Evolutionary conservation across 352 stramenopile species (phyloP).

Genomic region (Phytopythium kandeliae): DNA sequence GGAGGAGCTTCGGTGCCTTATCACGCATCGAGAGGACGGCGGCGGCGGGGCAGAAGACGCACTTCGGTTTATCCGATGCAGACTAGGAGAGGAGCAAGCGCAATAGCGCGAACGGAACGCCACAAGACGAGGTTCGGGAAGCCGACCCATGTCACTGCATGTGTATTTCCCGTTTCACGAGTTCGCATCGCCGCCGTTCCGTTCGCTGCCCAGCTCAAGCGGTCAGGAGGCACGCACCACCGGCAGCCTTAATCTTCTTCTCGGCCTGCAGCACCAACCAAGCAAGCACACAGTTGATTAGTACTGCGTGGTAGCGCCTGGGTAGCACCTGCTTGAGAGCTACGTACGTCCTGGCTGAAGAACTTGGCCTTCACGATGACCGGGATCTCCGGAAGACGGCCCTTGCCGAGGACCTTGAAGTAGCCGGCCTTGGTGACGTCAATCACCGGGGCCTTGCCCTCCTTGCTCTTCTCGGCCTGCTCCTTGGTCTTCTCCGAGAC

Average conservation of each 20-base stretch:
- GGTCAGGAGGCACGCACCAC: slow-evolving; percentile 97
- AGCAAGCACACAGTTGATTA: slow-evolving; percentile 1
- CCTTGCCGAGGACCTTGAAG: slow-evolving; percentile 99
- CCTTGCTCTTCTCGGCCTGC: slow-evolving; percentile 91
- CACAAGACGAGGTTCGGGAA: slow-evolving; percentile 13
- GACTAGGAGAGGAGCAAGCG: neutral
- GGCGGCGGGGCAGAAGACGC: neutral
- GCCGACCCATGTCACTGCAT: slow-evolving; percentile 30
- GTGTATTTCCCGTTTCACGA: slow-evolving; percentile 74
- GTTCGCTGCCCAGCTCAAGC: slow-evolving; percentile 85
- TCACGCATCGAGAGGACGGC: neutral
- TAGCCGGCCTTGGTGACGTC: slow-evolving; percentile 96
- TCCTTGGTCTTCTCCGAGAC: slow-evolving; percentile 98
- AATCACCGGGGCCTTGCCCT: slow-evolving; percentile 98
- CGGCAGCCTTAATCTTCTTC: slow-evolving; percentile 99
- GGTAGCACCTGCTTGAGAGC: slow-evolving; percentile 5
- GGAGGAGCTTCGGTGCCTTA: slow-evolving; percentile 4
- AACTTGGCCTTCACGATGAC: slow-evolving; percentile 99
- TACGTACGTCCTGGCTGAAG: slow-evolving; percentile 91
- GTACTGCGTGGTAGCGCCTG: neutral
- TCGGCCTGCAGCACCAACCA: slow-evolving; percentile 74
- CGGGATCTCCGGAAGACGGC: slow-evolving; percentile 94
- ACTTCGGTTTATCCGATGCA: neutral
- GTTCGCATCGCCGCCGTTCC: slow-evolving; percentile 67
- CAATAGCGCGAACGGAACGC: neutral